Conservation (phyloP, 208 protist species). For the Acanthamoeba culbertsoni region DNA sequence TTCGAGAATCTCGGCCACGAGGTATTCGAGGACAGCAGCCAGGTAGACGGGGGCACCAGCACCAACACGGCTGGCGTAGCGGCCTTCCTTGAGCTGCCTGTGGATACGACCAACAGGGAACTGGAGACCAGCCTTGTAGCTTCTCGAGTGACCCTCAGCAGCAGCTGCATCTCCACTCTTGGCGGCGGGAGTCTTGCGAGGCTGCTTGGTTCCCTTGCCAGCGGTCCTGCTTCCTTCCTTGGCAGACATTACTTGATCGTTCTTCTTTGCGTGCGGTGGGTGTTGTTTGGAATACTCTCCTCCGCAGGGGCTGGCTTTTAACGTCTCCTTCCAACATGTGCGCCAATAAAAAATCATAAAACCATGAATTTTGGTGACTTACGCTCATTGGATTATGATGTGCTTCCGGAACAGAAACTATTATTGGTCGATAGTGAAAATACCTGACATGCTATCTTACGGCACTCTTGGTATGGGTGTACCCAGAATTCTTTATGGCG, state of each 20-base stretch:
- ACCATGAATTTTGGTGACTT: too few relatives aligned
- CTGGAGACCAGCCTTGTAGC: constrained; percentile 95
- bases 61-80: constrained; percentile 96
- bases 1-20: constrained; percentile 94
- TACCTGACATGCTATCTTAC: too few relatives aligned
- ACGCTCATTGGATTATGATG: too few relatives aligned
- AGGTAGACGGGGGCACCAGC: constrained; percentile 98
- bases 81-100: constrained; percentile 92
- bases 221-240: background rate
- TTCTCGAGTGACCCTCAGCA: constrained; percentile 83
- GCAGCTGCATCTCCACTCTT: background rate
- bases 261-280: too few relatives aligned
- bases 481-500: too few relatives aligned
- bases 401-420: too few relatives aligned
- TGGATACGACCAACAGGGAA: constrained; percentile 99
- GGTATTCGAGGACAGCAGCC: constrained; percentile 98
- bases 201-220: background rate
- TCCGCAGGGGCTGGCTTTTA: too few relatives aligned
- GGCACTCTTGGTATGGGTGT: too few relatives aligned
- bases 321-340: too few relatives aligned
- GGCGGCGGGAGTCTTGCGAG: background rate
- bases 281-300: background rate
- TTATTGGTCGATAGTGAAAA: too few relatives aligned
- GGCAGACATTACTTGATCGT: background rate
- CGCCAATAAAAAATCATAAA: too few relatives aligned